phyloP scores from a whole-genome alignment of 805 yeast genomes.

The Saturnispora diversa region DNA sequence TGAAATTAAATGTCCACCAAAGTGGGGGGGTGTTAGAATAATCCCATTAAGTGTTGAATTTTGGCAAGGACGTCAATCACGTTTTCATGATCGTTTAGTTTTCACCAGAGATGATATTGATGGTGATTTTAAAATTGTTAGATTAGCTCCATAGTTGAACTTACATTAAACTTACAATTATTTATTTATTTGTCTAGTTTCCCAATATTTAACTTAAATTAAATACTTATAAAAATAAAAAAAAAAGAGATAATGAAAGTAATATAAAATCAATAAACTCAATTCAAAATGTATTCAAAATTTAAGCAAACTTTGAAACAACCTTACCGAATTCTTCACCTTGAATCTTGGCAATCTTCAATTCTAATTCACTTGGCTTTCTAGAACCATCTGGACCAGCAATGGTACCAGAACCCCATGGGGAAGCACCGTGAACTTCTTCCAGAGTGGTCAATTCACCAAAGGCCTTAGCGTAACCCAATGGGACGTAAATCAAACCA shows the following conservation, averaged over 20 bases:
- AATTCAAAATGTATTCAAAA: too few species aligned
- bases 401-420: constrained; percentile 82
- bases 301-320: constrained; percentile 21
- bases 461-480: constrained; percentile 58
- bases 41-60: constrained; percentile 89
- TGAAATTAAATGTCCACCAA: constrained; percentile 82
- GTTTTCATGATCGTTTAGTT: constrained; percentile 84
- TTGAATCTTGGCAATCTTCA: constrained; percentile 54
- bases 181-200: not conserved
- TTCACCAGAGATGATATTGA: constrained; percentile 48
- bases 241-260: too few species aligned
- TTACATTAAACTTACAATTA: not conserved
- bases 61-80: constrained; percentile 91
- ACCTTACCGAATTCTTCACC: constrained; percentile 56
- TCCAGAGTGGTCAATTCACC: constrained; percentile 45
- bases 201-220: not conserved
- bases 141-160: constrained; percentile 55
- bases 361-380: constrained; percentile 54
- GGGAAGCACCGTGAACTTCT: constrained; percentile 72
- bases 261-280: too few species aligned
- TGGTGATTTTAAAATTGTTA: constrained; percentile 51
- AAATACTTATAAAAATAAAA: not conserved
- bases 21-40: constrained; percentile 91
- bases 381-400: constrained; percentile 78
- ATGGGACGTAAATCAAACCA: constrained; percentile 72